These are phyloP conservation scores for Spathaspora sp. DNA, from an alignment of 805 yeast species.

Conservation along the genomic window DNA sequence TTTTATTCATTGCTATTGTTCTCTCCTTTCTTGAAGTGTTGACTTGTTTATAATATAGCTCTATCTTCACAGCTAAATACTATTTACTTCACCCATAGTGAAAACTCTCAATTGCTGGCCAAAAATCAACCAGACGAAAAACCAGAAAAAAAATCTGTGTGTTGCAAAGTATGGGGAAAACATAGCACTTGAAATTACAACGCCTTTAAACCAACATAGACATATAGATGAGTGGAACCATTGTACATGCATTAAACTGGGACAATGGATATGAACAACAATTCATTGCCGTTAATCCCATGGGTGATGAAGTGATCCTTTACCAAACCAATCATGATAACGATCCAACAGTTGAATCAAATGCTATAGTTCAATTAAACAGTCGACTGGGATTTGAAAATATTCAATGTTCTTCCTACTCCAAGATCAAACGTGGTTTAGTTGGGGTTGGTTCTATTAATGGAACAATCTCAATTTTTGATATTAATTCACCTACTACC, in stretches of 20 bases:
- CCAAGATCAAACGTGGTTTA: conserved; percentile 51
- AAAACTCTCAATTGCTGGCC: background rate
- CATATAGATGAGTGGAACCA: conserved; percentile 51
- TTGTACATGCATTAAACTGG: conserved; percentile 60
- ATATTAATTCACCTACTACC: conserved; percentile 42
- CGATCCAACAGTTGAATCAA: conserved; percentile 46
- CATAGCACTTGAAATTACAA: background rate
- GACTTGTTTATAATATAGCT: too few species aligned
- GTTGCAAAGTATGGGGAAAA: conserved; percentile 1
- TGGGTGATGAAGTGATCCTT: conserved; percentile 74
- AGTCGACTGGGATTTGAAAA: conserved; percentile 63
- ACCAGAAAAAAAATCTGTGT: background rate
- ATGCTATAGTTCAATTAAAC: conserved; percentile 48
- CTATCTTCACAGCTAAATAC: too few species aligned
- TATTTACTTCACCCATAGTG: too few species aligned
- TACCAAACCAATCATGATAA: conserved; percentile 46
- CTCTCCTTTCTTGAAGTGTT: too few species aligned
- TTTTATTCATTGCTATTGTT: too few species aligned
- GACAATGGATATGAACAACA: conserved; percentile 52
- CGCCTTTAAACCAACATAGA: background rate
- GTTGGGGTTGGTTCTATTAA: conserved; percentile 72
- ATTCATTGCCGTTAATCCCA: conserved; percentile 67
- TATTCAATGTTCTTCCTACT: conserved; percentile 65
- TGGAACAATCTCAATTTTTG: conserved; percentile 63
- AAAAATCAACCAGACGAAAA: background rate